These are phyloP conservation scores for Rhizopogon sp. DNA, from an alignment of 768 basidiomycete species.

Conservation along the genomic window DNA sequence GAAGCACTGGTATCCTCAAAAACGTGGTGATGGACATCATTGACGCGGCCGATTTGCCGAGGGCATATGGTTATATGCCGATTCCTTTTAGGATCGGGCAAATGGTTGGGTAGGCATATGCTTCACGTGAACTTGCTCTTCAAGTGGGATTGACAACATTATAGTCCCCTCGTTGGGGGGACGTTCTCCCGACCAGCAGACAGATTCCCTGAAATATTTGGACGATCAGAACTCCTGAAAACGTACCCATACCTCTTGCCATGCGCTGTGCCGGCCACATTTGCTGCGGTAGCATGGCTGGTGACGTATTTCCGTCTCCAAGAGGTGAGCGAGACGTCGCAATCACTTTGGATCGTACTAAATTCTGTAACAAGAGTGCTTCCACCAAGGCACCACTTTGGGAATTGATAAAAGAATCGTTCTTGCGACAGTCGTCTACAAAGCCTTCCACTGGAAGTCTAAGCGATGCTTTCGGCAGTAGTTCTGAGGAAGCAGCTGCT, in stretches of 20 bases:
- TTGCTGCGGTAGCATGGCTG: constrained; percentile 46
- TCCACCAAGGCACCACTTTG: neutral
- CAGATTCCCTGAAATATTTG: constrained; percentile 58
- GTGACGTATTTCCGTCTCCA: constrained; percentile 47
- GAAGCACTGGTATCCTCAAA: constrained; percentile 48
- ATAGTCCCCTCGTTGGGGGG: constrained; percentile 67
- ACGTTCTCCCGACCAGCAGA: constrained; percentile 58
- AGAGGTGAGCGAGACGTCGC: constrained; percentile 34
- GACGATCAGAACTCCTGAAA: constrained; percentile 49
- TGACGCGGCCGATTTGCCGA: constrained; percentile 22
- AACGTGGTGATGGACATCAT: constrained; percentile 40
- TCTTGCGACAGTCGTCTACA: neutral
- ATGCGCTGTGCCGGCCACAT: constrained; percentile 56
- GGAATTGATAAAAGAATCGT: neutral
- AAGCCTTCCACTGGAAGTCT: neutral
- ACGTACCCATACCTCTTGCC: constrained; percentile 71
- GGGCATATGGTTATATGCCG: constrained; percentile 58
- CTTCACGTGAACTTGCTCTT: constrained; percentile 4
- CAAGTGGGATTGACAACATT: neutral
- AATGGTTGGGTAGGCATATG: constrained; percentile 32
- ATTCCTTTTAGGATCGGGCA: constrained; percentile 37
- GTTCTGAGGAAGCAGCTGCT: neutral
- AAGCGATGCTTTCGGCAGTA: neutral
- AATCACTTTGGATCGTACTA: neutral
- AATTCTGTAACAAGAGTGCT: neutral